A percentile compares a stretch with the other conserved stretches of the same genome.
phyloP scores from a whole-genome alignment of 164 flowering plant genomes.

The Nelumbo lutea region DNA sequence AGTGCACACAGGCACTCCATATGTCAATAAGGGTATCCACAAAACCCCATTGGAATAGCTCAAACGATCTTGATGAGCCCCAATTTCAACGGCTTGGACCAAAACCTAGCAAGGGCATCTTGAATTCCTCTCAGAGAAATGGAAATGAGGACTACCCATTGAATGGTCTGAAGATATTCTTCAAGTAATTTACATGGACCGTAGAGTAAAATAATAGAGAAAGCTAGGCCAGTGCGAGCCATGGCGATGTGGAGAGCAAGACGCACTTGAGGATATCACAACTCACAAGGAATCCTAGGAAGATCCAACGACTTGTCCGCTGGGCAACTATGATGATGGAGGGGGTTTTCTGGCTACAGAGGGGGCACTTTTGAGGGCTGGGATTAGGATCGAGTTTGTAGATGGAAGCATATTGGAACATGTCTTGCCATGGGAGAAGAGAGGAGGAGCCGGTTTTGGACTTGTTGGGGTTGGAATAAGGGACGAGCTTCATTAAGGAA shows the following conservation, averaged over 20 bases:
- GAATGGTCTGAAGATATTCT: constrained; percentile 71
- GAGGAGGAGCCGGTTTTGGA: constrained; percentile 23
- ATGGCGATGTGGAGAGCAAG: constrained; percentile 91
- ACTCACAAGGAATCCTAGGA: constrained; percentile 21
- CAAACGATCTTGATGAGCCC: constrained; percentile 81
- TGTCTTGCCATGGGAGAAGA: constrained; percentile 81
- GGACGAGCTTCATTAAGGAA: constrained; percentile 59
- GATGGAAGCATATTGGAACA: constrained; percentile 83
- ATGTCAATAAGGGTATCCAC: constrained; percentile 61
- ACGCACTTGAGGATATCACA: constrained; percentile 67
- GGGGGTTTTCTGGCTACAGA: constrained; percentile 17
- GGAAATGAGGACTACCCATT: constrained; percentile 88
- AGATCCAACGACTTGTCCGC: constrained; percentile 1
- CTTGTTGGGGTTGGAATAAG: constrained; percentile 42
- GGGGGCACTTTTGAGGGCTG: constrained; percentile 11
- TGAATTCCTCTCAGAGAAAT: constrained; percentile 88
- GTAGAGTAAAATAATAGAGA: constrained; percentile 52
- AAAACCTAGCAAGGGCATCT: constrained; percentile 65
- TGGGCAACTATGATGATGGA: constrained; percentile 16
- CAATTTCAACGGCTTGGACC: constrained; percentile 71
- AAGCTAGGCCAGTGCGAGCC: constrained; percentile 88
- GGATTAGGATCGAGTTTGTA: constrained; percentile 40
- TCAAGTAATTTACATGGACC: constrained; percentile 64
- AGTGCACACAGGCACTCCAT: constrained; percentile 26
- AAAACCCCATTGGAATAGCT: constrained; percentile 71